A percentile compares a stretch with the other conserved stretches of the same genome.
Evolutionary conservation across 208 protist species (phyloP).

Genomic region (Acanthamoeba lenticulata): DNA sequence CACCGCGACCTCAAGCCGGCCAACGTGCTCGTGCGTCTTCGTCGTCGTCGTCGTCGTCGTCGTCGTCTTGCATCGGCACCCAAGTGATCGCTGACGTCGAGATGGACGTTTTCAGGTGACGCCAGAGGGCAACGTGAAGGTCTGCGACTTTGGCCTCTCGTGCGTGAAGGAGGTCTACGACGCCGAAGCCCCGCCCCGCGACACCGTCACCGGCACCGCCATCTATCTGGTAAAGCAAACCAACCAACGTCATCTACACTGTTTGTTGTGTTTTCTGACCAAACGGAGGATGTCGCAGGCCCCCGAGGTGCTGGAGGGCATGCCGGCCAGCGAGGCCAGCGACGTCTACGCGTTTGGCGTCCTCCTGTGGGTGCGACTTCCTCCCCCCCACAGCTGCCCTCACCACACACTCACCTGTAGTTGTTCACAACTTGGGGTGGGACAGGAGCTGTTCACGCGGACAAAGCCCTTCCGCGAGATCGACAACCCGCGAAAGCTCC

Average conservation of each 20-base stretch:
- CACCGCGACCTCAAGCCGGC: slow-evolving; percentile 50
- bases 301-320: slow-evolving; percentile 22
- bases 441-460: slow-evolving; percentile 37
- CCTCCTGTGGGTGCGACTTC: not conserved
- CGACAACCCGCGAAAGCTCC: not conserved
- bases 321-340: slow-evolving; percentile 10
- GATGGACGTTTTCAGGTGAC: not conserved
- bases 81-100: too few relatives aligned
- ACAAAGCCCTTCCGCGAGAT: slow-evolving; percentile 42
- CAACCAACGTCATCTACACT: not conserved
- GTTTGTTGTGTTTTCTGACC: not conserved
- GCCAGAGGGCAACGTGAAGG: slow-evolving; percentile 54
- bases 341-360: slow-evolving; percentile 46
- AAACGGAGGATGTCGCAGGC: not conserved
- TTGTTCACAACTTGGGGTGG: not conserved
- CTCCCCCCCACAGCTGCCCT: not conserved
- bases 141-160: slow-evolving; percentile 53
- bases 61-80: not conserved
- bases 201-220: slow-evolving; percentile 39
- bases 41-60: not conserved
- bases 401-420: not conserved
- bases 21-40: not conserved
- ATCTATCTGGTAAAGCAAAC: not conserved
- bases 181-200: not conserved
- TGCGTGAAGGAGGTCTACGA: slow-evolving; percentile 52